Base-by-base conservation (phyloP, 495 filamentous ascomycete species). In the Xylaria nigripes region DNA sequence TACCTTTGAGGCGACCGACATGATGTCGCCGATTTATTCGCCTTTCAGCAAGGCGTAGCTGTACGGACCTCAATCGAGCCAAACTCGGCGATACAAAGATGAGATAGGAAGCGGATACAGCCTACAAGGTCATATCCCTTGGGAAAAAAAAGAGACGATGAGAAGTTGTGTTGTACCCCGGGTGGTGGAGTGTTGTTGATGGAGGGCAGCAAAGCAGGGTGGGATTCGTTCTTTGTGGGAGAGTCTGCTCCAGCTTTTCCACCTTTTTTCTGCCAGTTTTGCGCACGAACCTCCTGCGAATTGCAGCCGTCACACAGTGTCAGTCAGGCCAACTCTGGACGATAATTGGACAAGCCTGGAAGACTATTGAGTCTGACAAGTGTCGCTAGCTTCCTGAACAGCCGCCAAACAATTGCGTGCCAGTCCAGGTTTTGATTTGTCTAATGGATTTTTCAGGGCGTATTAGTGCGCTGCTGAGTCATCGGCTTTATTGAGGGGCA, bases 1-100 rank as follows among this genome's bases (percentile, higher is more conserved):
- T 60, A 85, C 81, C 75, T 82, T 82, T 44, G 78, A 81, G 63
- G 73, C 78, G 70, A 84, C 76, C 68, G 79, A 80, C 81, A 84
- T 84, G 65, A 68, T 79, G 76, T 67, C 72, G 73, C 73, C 67
- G 62, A 60, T 61, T 66, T 50, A 62, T 70, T 69, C 68, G 71
- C 72, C 71, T 74, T 70, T 68, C 64, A 71, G 67, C 67, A 72
- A 72, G 72, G 70, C 72, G 66, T 63, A 64, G 58, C 60, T 63
- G 32, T 64, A 55, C 46, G 51, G 57, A 60, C 63, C 63, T 64
- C 63, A 64, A 50, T 66, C 63, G 53, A 57, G 52, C 59, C 55
- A 61, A 53, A 50, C 6, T 61, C 49, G 62, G 63, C 60, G 61
- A 56, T 45, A 50, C 47, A 60, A 56, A 56, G 48, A 59, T 61